Evolutionary conservation across 148 eudicot genomes (phyloP).

Genomic region (Vaccinium corymbosum): DNA sequence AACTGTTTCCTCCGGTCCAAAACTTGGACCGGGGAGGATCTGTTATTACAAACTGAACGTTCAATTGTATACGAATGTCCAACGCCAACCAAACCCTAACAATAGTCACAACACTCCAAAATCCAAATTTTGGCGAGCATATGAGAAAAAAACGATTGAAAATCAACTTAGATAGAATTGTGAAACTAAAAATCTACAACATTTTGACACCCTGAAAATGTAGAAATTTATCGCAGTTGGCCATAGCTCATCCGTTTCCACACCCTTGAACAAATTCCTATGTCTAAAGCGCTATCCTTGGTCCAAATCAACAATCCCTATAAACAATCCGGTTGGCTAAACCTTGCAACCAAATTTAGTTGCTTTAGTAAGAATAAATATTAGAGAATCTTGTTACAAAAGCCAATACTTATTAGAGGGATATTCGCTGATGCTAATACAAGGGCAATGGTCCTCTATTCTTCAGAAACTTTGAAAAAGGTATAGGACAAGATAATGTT

Average conservation of each 20-base stretch:
- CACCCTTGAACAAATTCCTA: background rate
- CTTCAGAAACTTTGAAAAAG: slow-evolving; percentile 69
- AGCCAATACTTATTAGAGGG: background rate
- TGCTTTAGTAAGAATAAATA: background rate
- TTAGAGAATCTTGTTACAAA: background rate
- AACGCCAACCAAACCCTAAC: background rate
- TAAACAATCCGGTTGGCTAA: background rate
- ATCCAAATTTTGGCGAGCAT: slow-evolving; percentile 2
- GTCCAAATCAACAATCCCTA: background rate
- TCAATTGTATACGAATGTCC: background rate
- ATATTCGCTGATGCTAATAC: background rate
- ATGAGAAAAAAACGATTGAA: background rate
- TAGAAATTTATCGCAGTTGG: background rate
- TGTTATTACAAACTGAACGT: background rate
- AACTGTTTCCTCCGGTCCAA: background rate
- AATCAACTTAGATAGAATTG: background rate
- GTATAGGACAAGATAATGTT: slow-evolving; percentile 71
- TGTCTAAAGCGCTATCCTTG: background rate
- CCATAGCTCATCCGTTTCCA: background rate
- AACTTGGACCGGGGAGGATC: background rate
- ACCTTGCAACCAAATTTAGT: background rate
- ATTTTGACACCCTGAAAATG: background rate
- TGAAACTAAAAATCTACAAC: background rate
- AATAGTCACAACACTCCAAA: background rate
- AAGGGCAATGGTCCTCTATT: slow-evolving; percentile 18